Evolutionary conservation across 768 basidiomycete genomes (phyloP).

Genomic region (Suillus spraguei): DNA sequence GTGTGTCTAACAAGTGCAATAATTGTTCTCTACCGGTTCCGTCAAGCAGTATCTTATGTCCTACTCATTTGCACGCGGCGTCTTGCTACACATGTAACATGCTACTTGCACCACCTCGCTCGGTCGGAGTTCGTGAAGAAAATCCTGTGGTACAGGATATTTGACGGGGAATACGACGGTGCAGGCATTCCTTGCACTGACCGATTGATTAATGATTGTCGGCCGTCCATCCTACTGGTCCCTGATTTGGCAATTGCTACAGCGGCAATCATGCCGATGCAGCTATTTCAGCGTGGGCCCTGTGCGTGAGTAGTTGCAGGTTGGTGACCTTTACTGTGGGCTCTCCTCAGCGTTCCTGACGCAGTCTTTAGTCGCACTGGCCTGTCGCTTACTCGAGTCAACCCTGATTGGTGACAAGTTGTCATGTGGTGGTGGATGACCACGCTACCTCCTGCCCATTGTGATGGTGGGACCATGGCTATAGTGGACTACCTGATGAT

Average conservation of each 20-base stretch:
- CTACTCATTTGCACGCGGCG: conserved; percentile 23
- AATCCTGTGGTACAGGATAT: conserved; percentile 3
- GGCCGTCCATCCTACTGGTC: conserved; percentile 3
- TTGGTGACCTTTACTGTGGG: conserved; percentile 6
- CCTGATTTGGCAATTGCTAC: conserved; percentile 8
- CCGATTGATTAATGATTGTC: conserved; percentile 9
- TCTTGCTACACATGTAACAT: conserved; percentile 25
- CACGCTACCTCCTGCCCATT: conserved; percentile 5
- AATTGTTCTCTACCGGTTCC: conserved; percentile 25
- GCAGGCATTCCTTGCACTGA: conserved; percentile 2
- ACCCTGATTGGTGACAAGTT: not conserved
- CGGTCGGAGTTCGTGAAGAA: conserved; percentile 17
- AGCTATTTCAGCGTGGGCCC: conserved; percentile 9
- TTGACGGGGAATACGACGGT: conserved; percentile 7
- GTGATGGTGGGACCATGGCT: not conserved
- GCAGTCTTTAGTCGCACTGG: conserved; percentile 1
- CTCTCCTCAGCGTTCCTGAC: not conserved
- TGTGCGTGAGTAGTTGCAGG: conserved; percentile 6
- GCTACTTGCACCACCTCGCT: conserved; percentile 17
- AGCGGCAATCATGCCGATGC: conserved; percentile 5
- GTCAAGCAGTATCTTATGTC: conserved; percentile 35
- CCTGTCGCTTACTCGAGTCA: conserved; percentile 2
- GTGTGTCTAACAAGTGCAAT: conserved; percentile 32
- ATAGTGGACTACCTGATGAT: not conserved
- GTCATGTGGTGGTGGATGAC: not conserved